phyloP scores from a whole-genome alignment of 202 grass and related monocot genomes.

The Zizania palustris region DNA sequence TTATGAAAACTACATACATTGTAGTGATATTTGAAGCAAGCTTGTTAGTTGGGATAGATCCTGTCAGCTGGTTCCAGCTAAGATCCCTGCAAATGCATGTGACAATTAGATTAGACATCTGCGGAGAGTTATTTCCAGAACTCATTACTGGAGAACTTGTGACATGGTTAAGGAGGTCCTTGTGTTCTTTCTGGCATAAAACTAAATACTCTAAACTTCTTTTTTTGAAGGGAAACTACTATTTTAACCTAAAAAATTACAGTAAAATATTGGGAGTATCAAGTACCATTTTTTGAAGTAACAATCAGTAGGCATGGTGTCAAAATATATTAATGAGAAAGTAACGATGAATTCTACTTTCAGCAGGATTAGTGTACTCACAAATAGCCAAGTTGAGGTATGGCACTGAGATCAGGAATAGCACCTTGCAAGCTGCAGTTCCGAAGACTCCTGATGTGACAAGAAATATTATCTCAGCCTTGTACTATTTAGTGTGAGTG shows the following conservation, averaged over 20 bases:
- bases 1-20: slow-evolving; percentile 57
- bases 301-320: slow-evolving; percentile 1
- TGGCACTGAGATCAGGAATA: slow-evolving; percentile 82
- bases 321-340: slow-evolving; percentile 15
- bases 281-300: slow-evolving; percentile 19
- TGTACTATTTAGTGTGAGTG: not conserved
- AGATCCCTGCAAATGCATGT: slow-evolving; percentile 84
- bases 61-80: slow-evolving; percentile 86
- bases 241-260: not conserved
- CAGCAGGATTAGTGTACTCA: slow-evolving; percentile 53
- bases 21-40: slow-evolving; percentile 91
- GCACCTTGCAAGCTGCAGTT: slow-evolving; percentile 89
- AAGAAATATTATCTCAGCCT: slow-evolving; percentile 44
- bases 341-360: slow-evolving; percentile 17
- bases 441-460: slow-evolving; percentile 81
- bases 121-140: slow-evolving; percentile 14
- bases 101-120: slow-evolving; percentile 36
- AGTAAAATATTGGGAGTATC: not conserved
- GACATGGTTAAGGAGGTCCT: slow-evolving; percentile 1
- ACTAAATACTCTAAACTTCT: not conserved
- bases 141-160: slow-evolving; percentile 9
- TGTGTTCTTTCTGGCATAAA: not conserved
- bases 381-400: slow-evolving; percentile 80
- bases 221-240: not conserved
- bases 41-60: slow-evolving; percentile 62